Percentiles rank a stretch among this genome's conserved stretches.
Conservation (phyloP, 257 asterid genomes). For the Penstemon davidsonii region DNA sequence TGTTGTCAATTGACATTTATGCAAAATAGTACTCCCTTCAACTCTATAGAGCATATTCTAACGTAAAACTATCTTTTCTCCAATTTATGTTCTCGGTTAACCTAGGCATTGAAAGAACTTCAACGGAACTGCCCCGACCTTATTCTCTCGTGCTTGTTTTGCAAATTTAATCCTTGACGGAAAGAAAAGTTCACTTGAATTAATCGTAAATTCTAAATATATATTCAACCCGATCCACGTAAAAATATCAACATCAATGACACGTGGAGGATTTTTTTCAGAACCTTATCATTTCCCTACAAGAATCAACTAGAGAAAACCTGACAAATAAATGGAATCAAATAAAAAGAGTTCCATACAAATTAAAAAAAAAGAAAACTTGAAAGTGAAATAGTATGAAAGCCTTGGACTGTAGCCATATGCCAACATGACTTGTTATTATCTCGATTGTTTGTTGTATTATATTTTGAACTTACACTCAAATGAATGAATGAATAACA, state of each 20-base stretch:
- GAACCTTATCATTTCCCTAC: background rate
- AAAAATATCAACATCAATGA: background rate
- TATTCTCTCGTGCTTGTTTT: no score
- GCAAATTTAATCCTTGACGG: no score
- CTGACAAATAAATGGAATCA: constrained; percentile 16
- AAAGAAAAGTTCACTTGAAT: no score
- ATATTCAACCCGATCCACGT: background rate
- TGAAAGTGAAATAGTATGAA: constrained; percentile 25
- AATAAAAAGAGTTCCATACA: constrained; percentile 11
- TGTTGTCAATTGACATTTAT: no score
- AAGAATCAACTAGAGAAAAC: background rate
- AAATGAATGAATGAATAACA: background rate
- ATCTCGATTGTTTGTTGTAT: constrained; percentile 24
- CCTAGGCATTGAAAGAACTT: no score
- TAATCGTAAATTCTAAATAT: background rate
- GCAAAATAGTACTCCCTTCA: no score
- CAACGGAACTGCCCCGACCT: no score
- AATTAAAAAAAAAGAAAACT: constrained; percentile 21
- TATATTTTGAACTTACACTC: constrained; percentile 24
- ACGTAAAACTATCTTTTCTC: no score
- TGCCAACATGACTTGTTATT: constrained; percentile 26
- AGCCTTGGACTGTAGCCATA: constrained; percentile 4
- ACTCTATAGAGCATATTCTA: no score
- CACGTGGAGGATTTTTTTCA: background rate
- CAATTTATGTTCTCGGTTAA: no score